Percentiles rank a stretch among this genome's conserved stretches.
Conservation (phyloP, 2,329 filamentous ascomycete species). For the Aspergillus melleus region DNA sequence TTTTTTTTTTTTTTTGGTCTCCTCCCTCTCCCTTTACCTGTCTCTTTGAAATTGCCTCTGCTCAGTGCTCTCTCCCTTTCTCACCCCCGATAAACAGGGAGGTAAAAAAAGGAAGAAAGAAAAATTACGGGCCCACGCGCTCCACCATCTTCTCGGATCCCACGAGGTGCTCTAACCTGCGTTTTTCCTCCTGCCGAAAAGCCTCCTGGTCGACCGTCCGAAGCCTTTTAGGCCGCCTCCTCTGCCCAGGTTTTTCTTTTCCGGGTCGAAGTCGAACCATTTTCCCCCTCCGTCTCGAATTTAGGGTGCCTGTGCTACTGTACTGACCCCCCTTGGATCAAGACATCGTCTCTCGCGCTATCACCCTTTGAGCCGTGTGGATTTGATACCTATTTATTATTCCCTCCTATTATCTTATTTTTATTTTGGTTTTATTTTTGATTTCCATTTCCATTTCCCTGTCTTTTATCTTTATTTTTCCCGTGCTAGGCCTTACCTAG, state of each 20-base stretch:
- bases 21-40: background rate
- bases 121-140: conserved; percentile 31
- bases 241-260: conserved; percentile 29
- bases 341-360: conserved; percentile 26
- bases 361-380: conserved; percentile 24
- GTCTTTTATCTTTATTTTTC: conserved; percentile 9
- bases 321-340: conserved; percentile 26
- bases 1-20: background rate
- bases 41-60: background rate
- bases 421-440: conserved; percentile 6
- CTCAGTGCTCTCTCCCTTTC: too few species aligned
- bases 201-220: conserved; percentile 18
- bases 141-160: conserved; percentile 41
- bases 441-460: background rate
- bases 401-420: conserved; percentile 10
- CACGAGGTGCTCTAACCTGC: conserved; percentile 34
- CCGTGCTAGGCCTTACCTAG: conserved; percentile 8
- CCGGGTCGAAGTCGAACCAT: conserved; percentile 27
- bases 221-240: conserved; percentile 32
- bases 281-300: conserved; percentile 23
- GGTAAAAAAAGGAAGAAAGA: conserved; percentile 2
- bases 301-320: conserved; percentile 26
- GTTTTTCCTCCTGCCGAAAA: conserved; percentile 29
- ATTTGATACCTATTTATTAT: conserved; percentile 21
- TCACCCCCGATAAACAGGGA: too few species aligned